A percentile compares a stretch with the other conserved stretches of the same genome.
phyloP scores from a whole-genome alignment of 2,329 filamentous ascomycete species.

The Mycogone perniciosa region DNA sequence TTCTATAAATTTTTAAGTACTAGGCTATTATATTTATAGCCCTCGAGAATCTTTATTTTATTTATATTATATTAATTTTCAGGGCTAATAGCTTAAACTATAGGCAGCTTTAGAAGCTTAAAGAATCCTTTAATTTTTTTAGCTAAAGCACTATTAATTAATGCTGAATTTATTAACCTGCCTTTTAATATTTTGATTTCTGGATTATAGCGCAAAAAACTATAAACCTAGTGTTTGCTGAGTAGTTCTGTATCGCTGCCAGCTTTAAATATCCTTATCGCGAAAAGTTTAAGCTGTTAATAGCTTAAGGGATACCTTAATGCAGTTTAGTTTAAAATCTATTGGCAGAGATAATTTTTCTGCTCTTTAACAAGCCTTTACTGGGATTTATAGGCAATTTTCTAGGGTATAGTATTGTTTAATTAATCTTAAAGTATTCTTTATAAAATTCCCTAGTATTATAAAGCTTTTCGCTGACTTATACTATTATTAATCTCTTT shows the following conservation, averaged over 20 bases:
- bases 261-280: no score
- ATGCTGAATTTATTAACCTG: background rate
- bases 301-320: no score
- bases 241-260: no score
- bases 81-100: background rate
- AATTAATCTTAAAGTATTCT: background rate
- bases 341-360: no score
- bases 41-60: slow-evolving; percentile 10
- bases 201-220: slow-evolving; percentile 8
- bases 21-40: slow-evolving; percentile 8
- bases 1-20: slow-evolving; percentile 9
- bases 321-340: no score
- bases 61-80: slow-evolving; percentile 11
- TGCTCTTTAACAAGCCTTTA: no score
- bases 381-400: background rate
- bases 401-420: background rate
- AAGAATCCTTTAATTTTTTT: slow-evolving; percentile 5
- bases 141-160: background rate
- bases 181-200: slow-evolving; percentile 3
- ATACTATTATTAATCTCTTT: background rate
- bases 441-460: slow-evolving; percentile 2
- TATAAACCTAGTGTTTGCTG: slow-evolving; percentile 9
- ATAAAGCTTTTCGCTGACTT: slow-evolving; percentile 1
- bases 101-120: background rate
- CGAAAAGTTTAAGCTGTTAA: no score